Base-by-base conservation (phyloP, 495 filamentous ascomycete species). In the Aspergillus cavernicola region DNA sequence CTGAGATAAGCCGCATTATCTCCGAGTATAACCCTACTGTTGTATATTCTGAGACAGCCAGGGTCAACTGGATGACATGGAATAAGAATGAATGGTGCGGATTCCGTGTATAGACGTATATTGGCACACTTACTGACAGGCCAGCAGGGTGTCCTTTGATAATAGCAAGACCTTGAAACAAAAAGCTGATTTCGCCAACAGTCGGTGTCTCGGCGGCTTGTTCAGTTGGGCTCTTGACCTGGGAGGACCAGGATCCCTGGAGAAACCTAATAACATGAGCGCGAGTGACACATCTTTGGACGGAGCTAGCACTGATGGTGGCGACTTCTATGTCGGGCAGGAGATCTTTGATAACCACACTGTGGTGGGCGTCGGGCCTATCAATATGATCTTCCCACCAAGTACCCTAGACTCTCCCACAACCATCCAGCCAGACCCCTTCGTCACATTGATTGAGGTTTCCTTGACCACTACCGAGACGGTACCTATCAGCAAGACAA, bases 151-250 rank as follows among this genome's bases (percentile, higher is more conserved):
- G 6, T 26, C 22, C 6, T 44, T 28, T 29, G 41, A 44, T 29
- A 29, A 44, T 29, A 13, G 10, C 8, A 11, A 15, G 10, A 44
- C 41, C 7, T 7, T 44, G 20, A 26, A 22, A 24, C 46, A 50
- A 38, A 50, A 50, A 29, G 32, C 32, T 5, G 46, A 50, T 16
- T 50, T 50, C n/a, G 46, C 31, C 18, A 50, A 50, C n/a, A 23
- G 32, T 19, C 15, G 7, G 16, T 50, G 46, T 18, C 46, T 50
- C 2, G 46, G 32, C 6, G 46, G 46, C 18, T 11, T 38, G 2
- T 50, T 50, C n/a, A 38, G 32, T 19, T 50, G 46, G 46, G 46
- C 46, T 10, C 15, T 54, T 1, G 24, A 48, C n/a, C 15, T 51
- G 15, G 55, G 39, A 13, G 48, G 45, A 0, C 53, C 53, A 4